A percentile compares a stretch with the other conserved stretches of the same genome.
Evolutionary conservation across 345 rosid species (phyloP).

Genomic region (Kandelia obovata): DNA sequence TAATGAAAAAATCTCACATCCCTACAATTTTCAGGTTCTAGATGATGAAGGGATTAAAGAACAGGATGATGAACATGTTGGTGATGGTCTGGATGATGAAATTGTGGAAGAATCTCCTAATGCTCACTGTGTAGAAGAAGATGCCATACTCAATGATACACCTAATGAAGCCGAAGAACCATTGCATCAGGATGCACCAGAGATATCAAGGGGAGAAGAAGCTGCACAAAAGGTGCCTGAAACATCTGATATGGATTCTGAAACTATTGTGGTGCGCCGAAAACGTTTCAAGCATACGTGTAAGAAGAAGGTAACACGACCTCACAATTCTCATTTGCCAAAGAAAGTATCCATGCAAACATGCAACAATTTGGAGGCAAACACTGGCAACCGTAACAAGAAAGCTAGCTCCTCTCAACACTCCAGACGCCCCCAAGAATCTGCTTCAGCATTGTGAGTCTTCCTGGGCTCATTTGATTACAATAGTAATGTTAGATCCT

Average conservation of each 20-base stretch:
- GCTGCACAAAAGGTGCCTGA: constrained; percentile 4
- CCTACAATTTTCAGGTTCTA: not conserved
- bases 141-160: constrained; percentile 2
- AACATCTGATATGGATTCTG: constrained; percentile 18
- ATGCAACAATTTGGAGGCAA: not conserved
- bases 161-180: constrained; percentile 10
- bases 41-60: constrained; percentile 14
- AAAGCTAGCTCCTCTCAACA: not conserved
- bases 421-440: not conserved
- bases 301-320: constrained; percentile 3
- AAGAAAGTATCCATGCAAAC: constrained; percentile 10
- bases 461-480: not conserved
- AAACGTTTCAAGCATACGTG: not conserved
- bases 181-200: constrained; percentile 4
- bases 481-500: not conserved
- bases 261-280: constrained; percentile 4
- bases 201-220: not conserved
- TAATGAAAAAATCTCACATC: constrained; percentile 4
- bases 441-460: constrained; percentile 24
- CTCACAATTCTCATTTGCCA: not conserved
- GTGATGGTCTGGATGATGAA: constrained; percentile 3
- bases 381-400: not conserved
- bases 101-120: not conserved
- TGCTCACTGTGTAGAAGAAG: constrained; percentile 11
- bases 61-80: constrained; percentile 8